Base-by-base conservation (phyloP, 306 rosid genomes). In the Cicer bijugum region DNA sequence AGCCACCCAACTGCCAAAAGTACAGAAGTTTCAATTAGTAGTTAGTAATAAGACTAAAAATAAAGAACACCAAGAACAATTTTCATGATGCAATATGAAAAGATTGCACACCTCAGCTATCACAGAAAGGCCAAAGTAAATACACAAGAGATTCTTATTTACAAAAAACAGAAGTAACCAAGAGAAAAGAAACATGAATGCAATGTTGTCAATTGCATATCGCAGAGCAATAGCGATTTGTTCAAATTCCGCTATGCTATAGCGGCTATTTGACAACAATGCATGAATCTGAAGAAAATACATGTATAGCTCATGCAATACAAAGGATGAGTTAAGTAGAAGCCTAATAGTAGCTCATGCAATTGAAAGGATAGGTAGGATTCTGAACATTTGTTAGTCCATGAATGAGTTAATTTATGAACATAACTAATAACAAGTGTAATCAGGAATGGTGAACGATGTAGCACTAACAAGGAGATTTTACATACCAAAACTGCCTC, bases 401-500 rank as follows among this genome's bases (percentile, higher is more conserved):
- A 28, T 48, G 40, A 65, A 42, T 33, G 53, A 20, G 46, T 75
- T 3, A 8, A 12, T 10, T 12, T 28, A 59, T 4, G 46, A 56
- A 56, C 52, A 69, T 38, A 62, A 5, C 35, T 0, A 28, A 33
- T 8, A 51, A 43, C 38, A 43, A 17, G 58, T 51, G 70, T 37
- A 43, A 69, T 39, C 33, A 55, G 63, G 2, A 77, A 67, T 61
- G 15, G 28, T 40, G 39, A 76, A 71, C 44, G 71, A 66, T 33
- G 51, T 52, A 15, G 59, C 55, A 38, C 33, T 16, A 16, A 39
- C 35, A 53, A 53, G 72, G 33, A 80, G 47, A 69, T 75, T 56
- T 45, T 56, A 77, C 89, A 56, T 86, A 93, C 98, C 98, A 93
- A 70, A 85, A 93, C 59, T 76, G 97, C 94, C 66, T 93, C 98